Base-by-base conservation (phyloP, 164 flowering plant species). In the Annona squamosa region DNA sequence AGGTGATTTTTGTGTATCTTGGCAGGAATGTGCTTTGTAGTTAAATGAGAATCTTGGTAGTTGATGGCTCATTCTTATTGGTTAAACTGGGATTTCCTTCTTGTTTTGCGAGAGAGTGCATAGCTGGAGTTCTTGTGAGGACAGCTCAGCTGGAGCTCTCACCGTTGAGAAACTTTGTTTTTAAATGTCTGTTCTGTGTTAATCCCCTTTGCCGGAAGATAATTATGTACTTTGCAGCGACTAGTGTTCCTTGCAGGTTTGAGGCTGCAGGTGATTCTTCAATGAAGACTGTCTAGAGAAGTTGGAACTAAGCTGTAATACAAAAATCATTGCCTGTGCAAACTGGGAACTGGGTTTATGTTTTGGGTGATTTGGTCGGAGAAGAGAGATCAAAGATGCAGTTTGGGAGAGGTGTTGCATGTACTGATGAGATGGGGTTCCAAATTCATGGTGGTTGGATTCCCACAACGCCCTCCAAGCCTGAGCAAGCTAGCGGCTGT, bases 391-490 rank as follows among this genome's bases (percentile, higher is more conserved):
- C 45, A 68, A 65, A 74, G 65, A 79, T 79, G 81, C 74, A 76
- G 9, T 70, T 57, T 71, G 44, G 69, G 6, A 65, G 75, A 16
- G 70, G 69, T 45, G 1, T 73, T 70, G 44, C 67, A n/a, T 17
- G 6, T 47, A 19, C 43, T 3, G 52, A 65, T 1, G 81, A 63
- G 19, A 67, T 66, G 4, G 63, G 59, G 3, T 18, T 46, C 17
- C 43, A 67, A 41, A 66, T 47, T 3, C 76, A 72, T 46, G 74
- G 74, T 26, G 0, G 46, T 48, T 79, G 81, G 78, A 67, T 47
- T 26, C 76, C 78, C 1, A 67, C 44, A 4, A 79, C 78, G 4
- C 81, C 78, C 4, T 70, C 62, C 46, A 79, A 73, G 13, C 78
- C 78, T 44, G 68, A 69, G 67, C 76, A 76, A 5, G 70, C 68